Evolutionary conservation across 352 stramenopile species (phyloP), one percentile per base, ranked within the genome.

Genomic region (Globisporangium viniferum): DNA sequence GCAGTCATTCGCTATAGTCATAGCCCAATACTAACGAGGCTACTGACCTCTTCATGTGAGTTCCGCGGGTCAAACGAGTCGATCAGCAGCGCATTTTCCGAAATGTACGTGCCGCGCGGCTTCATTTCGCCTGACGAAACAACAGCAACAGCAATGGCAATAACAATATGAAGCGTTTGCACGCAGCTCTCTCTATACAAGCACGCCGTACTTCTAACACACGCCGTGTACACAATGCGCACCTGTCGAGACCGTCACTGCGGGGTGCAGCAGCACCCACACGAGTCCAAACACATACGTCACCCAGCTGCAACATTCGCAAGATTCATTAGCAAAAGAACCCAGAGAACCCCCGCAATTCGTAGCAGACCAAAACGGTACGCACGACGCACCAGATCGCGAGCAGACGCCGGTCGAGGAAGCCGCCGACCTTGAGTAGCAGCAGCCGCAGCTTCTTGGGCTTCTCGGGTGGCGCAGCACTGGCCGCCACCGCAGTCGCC

Each of bases 41-140:
- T 18, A 39, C 27, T 12, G 15, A 72, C 81, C 46, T 90, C 80
- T 9, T 73, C 41, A 56, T 81, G 69, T 63, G 73, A 82, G 15
- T 68, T 75, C 44, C 74, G 60, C 15, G 84, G 76, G 55, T 87
- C 79, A 63, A 90, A 89, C 54, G 84, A 85, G 64, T 92, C 86
- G 44, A 93, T 83, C 18, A 96, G 78, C 60, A 97, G 76, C 57
- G 87, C 89, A 64, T 97, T 97, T 76, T 97, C 89, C 2, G 88
- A 95, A 62, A 95, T 91, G 75, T 97, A 97, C 48, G 89, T 97
- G 9, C 84, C 84, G 24, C 89, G 77, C 46, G 81, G 90, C 73
- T 95, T 95, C 31, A 89, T 72, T 49, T 97, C 88, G 24, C 82
- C 84, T 83, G 24, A 59, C 12, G 5, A 1, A 4, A 44, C 31